Evolutionary conservation across 2,329 filamentous ascomycete species (phyloP).

Genomic region (Ophiostoma himal-ulmi): DNA sequence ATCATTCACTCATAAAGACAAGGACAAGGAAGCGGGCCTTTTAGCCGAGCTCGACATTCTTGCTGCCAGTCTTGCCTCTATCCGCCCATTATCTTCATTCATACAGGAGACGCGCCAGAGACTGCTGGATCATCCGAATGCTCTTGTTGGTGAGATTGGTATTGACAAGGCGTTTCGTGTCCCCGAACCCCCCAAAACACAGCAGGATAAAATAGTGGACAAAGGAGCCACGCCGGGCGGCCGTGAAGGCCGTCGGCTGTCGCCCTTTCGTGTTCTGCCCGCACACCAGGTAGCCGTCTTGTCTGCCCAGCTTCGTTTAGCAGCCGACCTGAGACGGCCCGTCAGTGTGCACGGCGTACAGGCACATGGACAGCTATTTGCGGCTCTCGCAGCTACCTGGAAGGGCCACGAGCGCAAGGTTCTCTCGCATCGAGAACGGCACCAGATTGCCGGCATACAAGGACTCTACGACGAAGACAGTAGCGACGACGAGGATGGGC

Average conservation of each 20-base stretch:
- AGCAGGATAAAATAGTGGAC: not conserved
- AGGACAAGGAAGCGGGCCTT: slow-evolving; percentile 27
- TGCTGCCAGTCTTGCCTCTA: slow-evolving; percentile 50
- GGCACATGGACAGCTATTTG: slow-evolving; percentile 64
- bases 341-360: slow-evolving; percentile 71
- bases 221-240: slow-evolving; percentile 59
- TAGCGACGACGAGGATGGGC: slow-evolving; percentile 35
- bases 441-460: slow-evolving; percentile 42
- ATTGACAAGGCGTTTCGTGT: slow-evolving; percentile 72
- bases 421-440: slow-evolving; percentile 54
- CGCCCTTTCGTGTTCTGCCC: slow-evolving; percentile 61
- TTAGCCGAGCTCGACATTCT: slow-evolving; percentile 40
- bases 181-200: slow-evolving; percentile 42
- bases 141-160: slow-evolving; percentile 71
- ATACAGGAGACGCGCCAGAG: slow-evolving; percentile 46
- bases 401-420: slow-evolving; percentile 61
- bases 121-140: slow-evolving; percentile 50
- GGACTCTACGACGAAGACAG: slow-evolving; percentile 13
- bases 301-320: slow-evolving; percentile 62
- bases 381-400: slow-evolving; percentile 61
- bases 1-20: not conserved
- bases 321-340: slow-evolving; percentile 58
- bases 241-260: slow-evolving; percentile 62
- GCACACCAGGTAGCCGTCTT: slow-evolving; percentile 64
- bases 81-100: slow-evolving; percentile 45